These are phyloP conservation scores for Phaeoacremonium minimum DNA, from an alignment of 2,329 filamentous ascomycete genomes.

Conservation along the genomic window DNA sequence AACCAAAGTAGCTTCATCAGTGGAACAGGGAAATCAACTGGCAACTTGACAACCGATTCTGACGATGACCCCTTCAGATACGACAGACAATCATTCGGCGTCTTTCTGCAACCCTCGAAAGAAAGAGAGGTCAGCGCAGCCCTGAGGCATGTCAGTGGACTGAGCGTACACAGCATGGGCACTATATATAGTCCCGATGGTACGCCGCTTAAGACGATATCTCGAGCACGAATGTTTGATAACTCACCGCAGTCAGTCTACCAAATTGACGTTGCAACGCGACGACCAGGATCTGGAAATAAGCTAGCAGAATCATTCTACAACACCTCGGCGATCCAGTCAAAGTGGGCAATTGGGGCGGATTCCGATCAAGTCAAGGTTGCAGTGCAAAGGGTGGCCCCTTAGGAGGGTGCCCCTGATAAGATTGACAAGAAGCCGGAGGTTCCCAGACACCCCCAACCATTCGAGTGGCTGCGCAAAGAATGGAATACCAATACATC, in stretches of 20 bases:
- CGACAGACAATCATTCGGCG: constrained; percentile 31
- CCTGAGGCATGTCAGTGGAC: constrained; percentile 23
- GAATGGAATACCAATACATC: too few relatives aligned
- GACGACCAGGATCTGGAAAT: too few relatives aligned
- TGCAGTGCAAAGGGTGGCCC: background rate
- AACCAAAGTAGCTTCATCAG: too few relatives aligned
- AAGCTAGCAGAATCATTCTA: too few relatives aligned
- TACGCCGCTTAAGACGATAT: constrained; percentile 20
- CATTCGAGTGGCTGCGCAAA: too few relatives aligned
- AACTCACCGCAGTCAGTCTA: too few relatives aligned
- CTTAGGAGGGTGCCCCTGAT: background rate
- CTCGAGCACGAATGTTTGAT: background rate
- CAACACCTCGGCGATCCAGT: background rate
- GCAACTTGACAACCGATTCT: constrained; percentile 28
- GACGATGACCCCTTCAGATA: constrained; percentile 41
- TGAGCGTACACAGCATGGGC: constrained; percentile 16
- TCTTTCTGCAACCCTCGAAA: constrained; percentile 29
- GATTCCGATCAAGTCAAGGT: background rate
- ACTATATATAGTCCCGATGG: constrained; percentile 15
- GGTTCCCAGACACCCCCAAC: too few relatives aligned
- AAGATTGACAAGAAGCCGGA: too few relatives aligned
- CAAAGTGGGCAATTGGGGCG: background rate
- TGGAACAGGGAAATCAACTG: too few relatives aligned
- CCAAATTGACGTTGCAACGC: too few relatives aligned
- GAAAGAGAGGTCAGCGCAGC: constrained; percentile 39